Base-by-base conservation (phyloP, 2,329 filamentous ascomycete species). In the Dactylonectria estremocensis region DNA sequence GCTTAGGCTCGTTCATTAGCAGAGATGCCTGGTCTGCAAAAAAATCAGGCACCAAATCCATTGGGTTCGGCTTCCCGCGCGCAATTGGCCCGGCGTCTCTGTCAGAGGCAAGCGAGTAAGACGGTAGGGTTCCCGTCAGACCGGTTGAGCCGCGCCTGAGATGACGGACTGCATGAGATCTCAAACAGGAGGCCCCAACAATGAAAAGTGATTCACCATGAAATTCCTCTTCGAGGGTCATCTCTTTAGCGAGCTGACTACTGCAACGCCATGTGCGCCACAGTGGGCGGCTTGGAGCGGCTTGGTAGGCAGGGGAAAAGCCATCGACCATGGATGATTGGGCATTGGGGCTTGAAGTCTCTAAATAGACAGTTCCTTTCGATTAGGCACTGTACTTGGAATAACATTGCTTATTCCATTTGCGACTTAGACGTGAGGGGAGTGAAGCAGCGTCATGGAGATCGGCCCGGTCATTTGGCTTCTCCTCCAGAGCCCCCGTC, bases 221-320 rank as follows among this genome's bases (percentile, higher is more conserved):
- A 43, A 43, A 7, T 6, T n/a, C 1, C 40, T 14, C 14, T 14
- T 18, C 8, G 13, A 14, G 14, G 40, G 14, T 4, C 31, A 5
- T 10, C 28, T n/a, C 49, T 9, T 9, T 58, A 58, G 55, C 16
- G 55, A 58, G 43, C 3, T 20, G 46, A 52, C 57, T 60, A 60
- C 45, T 40, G 46, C 40, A 14, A 60, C 57, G 57, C 57, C 57
- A 52, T 24, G 22, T 35, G 18, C 55, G 55, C 55, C 55, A 58
- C 55, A 16, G 16, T 28, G 28, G 20, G 20, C 40, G 40, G 40
- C 16, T 37, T 18, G 11, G 28, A 35, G 20, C 40, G 40, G 40
- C 16, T 37, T 31, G 13, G 22, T 14, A 35, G 52, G 31, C 16
- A 40, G 50, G 10, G 18, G 11, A n/a, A 18, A 11, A 4, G 7